These are phyloP conservation scores for Colletotrichum agaves DNA, from an alignment of 2,329 filamentous ascomycete species.

Conservation along the genomic window DNA sequence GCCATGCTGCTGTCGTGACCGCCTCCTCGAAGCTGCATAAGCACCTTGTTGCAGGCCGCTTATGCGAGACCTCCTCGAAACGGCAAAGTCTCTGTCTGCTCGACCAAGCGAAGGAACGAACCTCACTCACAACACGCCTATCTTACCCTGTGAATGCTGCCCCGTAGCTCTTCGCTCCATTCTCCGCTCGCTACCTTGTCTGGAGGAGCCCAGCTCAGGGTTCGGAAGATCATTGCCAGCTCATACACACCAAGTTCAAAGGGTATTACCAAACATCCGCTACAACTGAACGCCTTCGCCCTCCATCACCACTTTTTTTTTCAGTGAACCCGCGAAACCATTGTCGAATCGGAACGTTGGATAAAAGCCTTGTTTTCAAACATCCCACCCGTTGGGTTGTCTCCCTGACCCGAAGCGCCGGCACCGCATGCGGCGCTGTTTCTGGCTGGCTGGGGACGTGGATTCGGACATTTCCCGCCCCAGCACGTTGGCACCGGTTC, in stretches of 20 bases:
- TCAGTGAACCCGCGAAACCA: too few relatives aligned
- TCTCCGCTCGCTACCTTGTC: too few relatives aligned
- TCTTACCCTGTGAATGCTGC: not conserved
- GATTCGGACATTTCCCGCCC: slow-evolving; percentile 14
- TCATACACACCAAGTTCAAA: too few relatives aligned
- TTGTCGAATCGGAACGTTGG: too few relatives aligned
- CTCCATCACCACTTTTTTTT: too few relatives aligned
- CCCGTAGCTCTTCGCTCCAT: not conserved
- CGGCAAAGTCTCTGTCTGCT: slow-evolving; percentile 13
- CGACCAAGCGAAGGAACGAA: not conserved
- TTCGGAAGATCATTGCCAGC: too few relatives aligned
- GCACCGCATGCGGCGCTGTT: slow-evolving; percentile 10
- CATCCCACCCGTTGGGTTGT: too few relatives aligned
- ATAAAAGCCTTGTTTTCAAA: too few relatives aligned
- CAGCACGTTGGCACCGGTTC: slow-evolving; percentile 22
- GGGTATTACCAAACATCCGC: too few relatives aligned
- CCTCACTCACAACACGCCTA: not conserved
- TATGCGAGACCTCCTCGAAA: slow-evolving; percentile 27
- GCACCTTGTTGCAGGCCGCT: slow-evolving; percentile 23
- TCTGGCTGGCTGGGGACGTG: slow-evolving; percentile 9
- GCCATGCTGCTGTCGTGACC: slow-evolving; percentile 2
- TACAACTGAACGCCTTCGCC: too few relatives aligned
- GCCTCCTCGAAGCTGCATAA: slow-evolving; percentile 4
- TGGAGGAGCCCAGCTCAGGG: too few relatives aligned
- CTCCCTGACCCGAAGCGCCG: not conserved